Base-by-base conservation (phyloP, 1,284 basidiomycete species). In the Ustilago curta region DNA sequence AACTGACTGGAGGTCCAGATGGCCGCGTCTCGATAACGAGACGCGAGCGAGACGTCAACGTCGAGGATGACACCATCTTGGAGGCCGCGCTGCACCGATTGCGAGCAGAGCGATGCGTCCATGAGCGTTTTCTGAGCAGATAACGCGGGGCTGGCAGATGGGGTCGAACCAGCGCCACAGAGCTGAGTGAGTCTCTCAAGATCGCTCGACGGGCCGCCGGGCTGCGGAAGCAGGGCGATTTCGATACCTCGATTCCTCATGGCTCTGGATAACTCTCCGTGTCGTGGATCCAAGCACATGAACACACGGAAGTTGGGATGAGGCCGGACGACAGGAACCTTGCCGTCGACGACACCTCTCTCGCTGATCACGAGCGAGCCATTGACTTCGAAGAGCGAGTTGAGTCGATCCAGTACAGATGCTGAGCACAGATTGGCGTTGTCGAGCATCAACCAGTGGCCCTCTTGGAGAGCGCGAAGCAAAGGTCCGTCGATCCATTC, bases 211-310 rank as follows among this genome's bases (percentile, higher is more conserved):
- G 52, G 54, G 6, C 35, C 21, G 25, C 29, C 54, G 9, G 44
- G 27, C 32, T 62, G 56, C 7, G 67, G 63, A 37, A 77, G 49
- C 25, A 83, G 53, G 3, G 53, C 89, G 39, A 99, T 89, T 85
- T 99, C 97, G 44, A 98, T 88, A 37, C 96, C 97, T 75, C 97
- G 91, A 85, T 99, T 99, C 43, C 97, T 91, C 97, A 99, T 99
- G 1, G 97, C 97, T 40, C 97, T 89, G 8, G 96, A 98, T 11
- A 99, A 88, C 86, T 99, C 97, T 51, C 97, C 97, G 75, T 92
- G 89, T 67, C 91, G 90, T 21, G 94, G 92, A 82, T 99, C 93
- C 62, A 97, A 90, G 5, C 91, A 90, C 94, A 99, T 97, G 86
- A 99, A 93, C 9, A 99, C 87, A 35, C 95, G 89, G 87, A 99